Evolutionary conservation across 192 early-diverging fungal genomes (phyloP), one percentile per base, ranked within the genome.

Genomic region (Gaertneriomyces semiglobifer): DNA sequence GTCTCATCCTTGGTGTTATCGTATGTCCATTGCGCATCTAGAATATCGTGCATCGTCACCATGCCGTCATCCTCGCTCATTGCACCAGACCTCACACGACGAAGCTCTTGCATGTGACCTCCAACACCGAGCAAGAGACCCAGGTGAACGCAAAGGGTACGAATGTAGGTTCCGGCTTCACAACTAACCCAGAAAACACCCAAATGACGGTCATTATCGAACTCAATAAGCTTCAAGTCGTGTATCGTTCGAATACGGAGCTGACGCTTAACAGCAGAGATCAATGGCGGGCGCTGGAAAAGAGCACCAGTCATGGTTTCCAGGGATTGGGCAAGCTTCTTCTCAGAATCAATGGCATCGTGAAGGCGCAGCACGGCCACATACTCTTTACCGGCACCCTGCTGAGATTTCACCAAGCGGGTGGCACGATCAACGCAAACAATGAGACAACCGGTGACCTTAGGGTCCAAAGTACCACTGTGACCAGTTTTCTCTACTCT

Each of bases 111-210:
- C 96, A 99, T 99, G 72, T 99, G 96, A 14, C 94, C 96, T 72
- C 96, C 96, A 58, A 92, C 92, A 55, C 92, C 92, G 54, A 99
- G 81, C 59, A 99, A 78, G 8, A 99, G 81, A 69, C 96, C 96
- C 78, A 99, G 75, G 76, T 99, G 96, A 39, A 98, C 95, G 76
- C 96, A 99, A 59, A 99, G 77, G n/a, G 96, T 99, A 83, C 96
- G 92, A 78, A 99, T 95, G 74, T 99, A 99, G 11, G 96, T 99
- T 63, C 96, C 96, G 57, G 96, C 96, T 85, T 99, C 96, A 80
- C 96, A 99, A 60, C 83, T 88, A 44, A 93, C 95, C 95, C 95
- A 98, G 82, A 99, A 98, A 38, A 96, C 92, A 63, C 85, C 92
- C 78, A 99, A 78, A 70, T 99, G 91, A 51, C 93, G 88, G 70